phyloP scores from a whole-genome alignment of 257 asterid species.

The Linderniella brevidens region DNA sequence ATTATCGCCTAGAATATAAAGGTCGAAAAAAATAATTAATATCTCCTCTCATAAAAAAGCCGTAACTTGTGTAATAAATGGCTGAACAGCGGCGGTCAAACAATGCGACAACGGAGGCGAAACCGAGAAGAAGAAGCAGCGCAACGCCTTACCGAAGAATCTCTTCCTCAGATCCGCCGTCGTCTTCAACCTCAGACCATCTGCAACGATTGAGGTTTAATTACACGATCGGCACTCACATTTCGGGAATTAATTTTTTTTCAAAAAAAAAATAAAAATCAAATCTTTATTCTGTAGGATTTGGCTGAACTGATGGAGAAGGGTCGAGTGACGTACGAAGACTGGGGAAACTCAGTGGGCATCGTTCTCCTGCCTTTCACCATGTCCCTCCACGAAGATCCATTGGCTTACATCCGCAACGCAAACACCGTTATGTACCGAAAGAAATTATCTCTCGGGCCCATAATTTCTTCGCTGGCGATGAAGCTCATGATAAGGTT shows the following conservation, averaged over 20 bases:
- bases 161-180: slow-evolving; percentile 17
- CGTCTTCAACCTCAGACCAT: slow-evolving; percentile 21
- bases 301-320: slow-evolving; percentile 31
- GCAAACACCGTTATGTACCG: slow-evolving; percentile 28
- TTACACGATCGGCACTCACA: no score
- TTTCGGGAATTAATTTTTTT: no score
- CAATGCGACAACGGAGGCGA: no score
- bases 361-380: not conserved
- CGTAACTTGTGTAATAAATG: no score
- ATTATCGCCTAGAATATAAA: no score
- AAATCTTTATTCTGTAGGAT: no score
- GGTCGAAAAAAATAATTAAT: no score
- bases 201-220: slow-evolving; percentile 19
- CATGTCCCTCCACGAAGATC: slow-evolving; percentile 12
- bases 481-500: slow-evolving; percentile 10
- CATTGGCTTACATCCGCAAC: slow-evolving; percentile 22
- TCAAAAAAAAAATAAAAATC: no score
- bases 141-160: not conserved
- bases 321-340: slow-evolving; percentile 11
- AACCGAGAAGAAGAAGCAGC: not conserved
- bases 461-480: slow-evolving; percentile 8
- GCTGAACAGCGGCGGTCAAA: no score
- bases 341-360: slow-evolving; percentile 34
- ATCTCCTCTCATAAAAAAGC: no score
- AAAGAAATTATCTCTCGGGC: slow-evolving; percentile 35